Evolutionary conservation across 306 rosid species (phyloP), one percentile per base, ranked within the genome.

Genomic region (Quercus gilva): DNA sequence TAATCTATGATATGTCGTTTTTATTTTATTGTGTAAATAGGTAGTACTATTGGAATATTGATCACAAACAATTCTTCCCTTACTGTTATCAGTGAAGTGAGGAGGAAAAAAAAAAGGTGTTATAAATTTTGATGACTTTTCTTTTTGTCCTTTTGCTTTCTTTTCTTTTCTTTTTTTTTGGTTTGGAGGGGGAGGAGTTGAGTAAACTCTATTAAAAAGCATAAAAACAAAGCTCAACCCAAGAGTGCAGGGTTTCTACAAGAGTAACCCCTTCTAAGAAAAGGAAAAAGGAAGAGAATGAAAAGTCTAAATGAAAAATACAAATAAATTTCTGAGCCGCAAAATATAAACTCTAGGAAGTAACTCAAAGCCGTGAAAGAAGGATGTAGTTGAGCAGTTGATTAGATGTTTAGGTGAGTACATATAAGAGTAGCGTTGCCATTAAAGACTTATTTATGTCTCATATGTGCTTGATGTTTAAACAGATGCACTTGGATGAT

Each of bases 401-500:
- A 78, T 56, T 17, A 15, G 37, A 76, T 65, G 70, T 68, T 71
- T 85, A 35, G 55, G 37, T 71, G 52, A 76, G 56, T 37, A 55
- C 11, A 41, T 29, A 70, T 11, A 61, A 19, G 60, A 28, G 72
- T 64, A 57, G 28, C 7, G 69, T 80, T 41, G 19, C 61, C 74
- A 55, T 77, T 55, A 35, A 55, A 61, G 31, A 76, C 29, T 29
- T 80, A 70, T 51, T 18, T 70, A 25, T 80, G 63, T 41, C 87
- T 84, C 74, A 83, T 74, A 76, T 65, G 58, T 79, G 77, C 57
- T 81, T 78, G 76, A 76, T 90, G 78, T 80, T 43, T 74, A 25
- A 85, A 69, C 98, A 95, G 99, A 89, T 95, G 91, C 98, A 95
- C 84, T 89, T 91, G 65, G 97, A 92, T 78, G 74, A 81, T 45